Evolutionary conservation across 208 protist genomes (phyloP).

Genomic region (Acanthamoeba lenticulata): DNA sequence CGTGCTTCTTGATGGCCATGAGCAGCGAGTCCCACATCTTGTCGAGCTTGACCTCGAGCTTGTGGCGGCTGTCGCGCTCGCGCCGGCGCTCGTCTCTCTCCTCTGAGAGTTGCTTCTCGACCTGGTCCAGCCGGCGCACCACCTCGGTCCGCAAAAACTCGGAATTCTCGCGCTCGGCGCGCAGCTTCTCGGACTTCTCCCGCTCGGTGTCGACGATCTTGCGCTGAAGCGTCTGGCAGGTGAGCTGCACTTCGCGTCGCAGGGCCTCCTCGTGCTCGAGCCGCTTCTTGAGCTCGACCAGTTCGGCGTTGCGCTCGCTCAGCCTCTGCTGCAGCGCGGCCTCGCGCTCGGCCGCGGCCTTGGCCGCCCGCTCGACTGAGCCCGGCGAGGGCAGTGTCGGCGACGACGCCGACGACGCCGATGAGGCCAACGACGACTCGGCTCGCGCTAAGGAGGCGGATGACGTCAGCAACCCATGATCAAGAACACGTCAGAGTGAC

Average conservation of each 20-base stretch:
- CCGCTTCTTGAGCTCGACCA: not conserved
- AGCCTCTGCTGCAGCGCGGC: not conserved
- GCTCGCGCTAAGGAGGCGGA: too few relatives aligned
- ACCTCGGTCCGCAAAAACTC: not conserved
- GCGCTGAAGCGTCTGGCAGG: not conserved
- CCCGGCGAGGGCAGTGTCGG: too few relatives aligned
- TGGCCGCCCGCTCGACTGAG: not conserved
- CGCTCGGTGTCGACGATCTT: not conserved
- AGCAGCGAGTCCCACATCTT: constrained; percentile 5
- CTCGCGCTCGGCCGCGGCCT: not conserved
- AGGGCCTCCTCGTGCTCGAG: constrained; percentile 4
- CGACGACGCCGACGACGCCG: not conserved
- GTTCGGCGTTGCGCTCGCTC: not conserved
- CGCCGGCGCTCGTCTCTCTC: not conserved
- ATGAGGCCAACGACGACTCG: not conserved
- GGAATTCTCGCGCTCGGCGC: not conserved
- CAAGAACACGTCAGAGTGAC: not conserved
- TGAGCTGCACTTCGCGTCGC: not conserved
- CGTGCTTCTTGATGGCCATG: not conserved
- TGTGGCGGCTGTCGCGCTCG: not conserved
- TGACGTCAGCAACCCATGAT: too few relatives aligned
- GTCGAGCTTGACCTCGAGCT: not conserved
- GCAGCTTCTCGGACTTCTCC: not conserved
- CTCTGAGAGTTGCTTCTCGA: not conserved
- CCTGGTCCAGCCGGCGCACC: not conserved